A percentile compares a stretch with the other conserved stretches of the same genome.
These are phyloP conservation scores for Neurospora cerealis DNA, from an alignment of 495 filamentous ascomycete species.

Conservation along the genomic window DNA sequence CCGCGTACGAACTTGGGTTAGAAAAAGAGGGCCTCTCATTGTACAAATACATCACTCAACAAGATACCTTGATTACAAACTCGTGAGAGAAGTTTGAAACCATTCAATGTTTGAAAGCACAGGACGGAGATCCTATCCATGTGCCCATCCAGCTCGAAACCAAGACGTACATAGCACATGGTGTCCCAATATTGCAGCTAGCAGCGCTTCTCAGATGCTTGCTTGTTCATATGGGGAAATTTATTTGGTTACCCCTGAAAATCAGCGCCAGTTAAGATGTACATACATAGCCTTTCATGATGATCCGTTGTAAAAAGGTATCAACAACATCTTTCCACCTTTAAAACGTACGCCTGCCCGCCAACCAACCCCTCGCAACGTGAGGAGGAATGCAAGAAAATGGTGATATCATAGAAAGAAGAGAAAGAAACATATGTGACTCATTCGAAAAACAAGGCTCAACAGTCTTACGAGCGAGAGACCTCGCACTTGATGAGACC, in stretches of 20 bases:
- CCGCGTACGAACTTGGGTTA: background rate
- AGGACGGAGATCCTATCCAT: no score
- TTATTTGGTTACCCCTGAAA: background rate
- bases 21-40: background rate
- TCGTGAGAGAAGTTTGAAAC: background rate
- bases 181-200: background rate
- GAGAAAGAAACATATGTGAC: background rate
- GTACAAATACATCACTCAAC: background rate
- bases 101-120: background rate
- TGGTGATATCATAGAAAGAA: background rate
- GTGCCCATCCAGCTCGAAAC: no score
- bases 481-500: slow-evolving; percentile 95
- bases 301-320: background rate
- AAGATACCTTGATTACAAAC: background rate
- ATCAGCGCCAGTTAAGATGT: background rate
- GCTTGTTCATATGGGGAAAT: background rate
- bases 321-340: background rate
- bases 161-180: background rate
- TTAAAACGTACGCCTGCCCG: background rate
- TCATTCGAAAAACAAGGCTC: background rate
- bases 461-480: slow-evolving; percentile 38
- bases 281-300: background rate
- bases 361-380: background rate
- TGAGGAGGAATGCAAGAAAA: background rate
- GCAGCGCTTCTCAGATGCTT: background rate